Base-by-base conservation (phyloP, 331 rosid species). In the Quercus phellos region DNA sequence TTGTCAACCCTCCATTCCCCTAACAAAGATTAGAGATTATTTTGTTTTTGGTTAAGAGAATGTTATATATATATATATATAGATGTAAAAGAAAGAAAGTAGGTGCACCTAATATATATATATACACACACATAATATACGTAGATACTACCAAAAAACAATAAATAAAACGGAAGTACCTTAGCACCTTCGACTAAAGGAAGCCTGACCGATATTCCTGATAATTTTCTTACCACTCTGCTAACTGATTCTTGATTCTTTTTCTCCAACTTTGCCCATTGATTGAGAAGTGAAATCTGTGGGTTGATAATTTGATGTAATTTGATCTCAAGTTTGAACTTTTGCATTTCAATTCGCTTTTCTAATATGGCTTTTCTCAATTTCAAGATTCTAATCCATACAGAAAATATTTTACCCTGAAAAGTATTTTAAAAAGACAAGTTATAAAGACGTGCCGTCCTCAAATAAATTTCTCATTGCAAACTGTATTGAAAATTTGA, bases 221-320 rank as follows among this genome's bases (percentile, higher is more conserved):
- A 85, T 55, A 94, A 82, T 76, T 83, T 81, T 16, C 87, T 84
- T 19, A 75, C 66, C 78, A 90, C 79, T 78, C 81, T 82, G 19
- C 75, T 83, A 2, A 92, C 63, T 1, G 90, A 88, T 81, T 92
- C 92, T 80, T 88, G 83, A 76, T 92, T 88, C 60, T 77, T 88
- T 73, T 29, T 87, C 75, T 94, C 95, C 43, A 94, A 12, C 82
- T 85, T 84, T 9, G 74, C 70, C 98, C 97, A 90, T 26, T 89
- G 85, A 42, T 58, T 75, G 0, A 94, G 89, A 70, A 87, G 83
- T 29, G 26, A 58, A 18, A 89, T 63, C 69, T 94, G 95, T 69
- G 91, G 89, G 51, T 75, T 76, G 56, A 90, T 12, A 63, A 92
- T 85, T 61, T 64, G 74, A 61, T 85, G 84, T 27, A 87, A 68